phyloP scores from a whole-genome alignment of 2,329 filamentous ascomycete species.

The Rhinocladiella mackenziei region DNA sequence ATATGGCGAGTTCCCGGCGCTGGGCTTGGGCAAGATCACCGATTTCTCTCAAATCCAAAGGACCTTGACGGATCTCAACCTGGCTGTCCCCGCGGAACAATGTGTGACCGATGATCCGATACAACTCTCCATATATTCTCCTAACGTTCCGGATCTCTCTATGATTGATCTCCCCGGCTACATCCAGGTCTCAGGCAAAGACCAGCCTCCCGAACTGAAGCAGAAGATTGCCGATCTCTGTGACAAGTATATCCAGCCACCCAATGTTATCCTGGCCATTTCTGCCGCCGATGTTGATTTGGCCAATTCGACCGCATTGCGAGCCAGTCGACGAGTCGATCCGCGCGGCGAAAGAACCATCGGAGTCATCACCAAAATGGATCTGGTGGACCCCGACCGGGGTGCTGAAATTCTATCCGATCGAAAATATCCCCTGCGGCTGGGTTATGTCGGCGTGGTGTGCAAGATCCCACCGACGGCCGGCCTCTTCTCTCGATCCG shows the following conservation, averaged over 20 bases:
- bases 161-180: slow-evolving; percentile 96
- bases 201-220: slow-evolving; percentile 87
- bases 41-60: slow-evolving; percentile 91
- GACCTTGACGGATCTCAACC: slow-evolving; percentile 89
- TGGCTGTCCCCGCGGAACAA: slow-evolving; percentile 83
- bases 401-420: slow-evolving; percentile 77
- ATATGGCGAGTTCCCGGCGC: slow-evolving; percentile 92
- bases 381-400: slow-evolving; percentile 79
- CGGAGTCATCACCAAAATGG: slow-evolving; percentile 99
- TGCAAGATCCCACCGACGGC: slow-evolving; percentile 68
- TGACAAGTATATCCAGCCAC: slow-evolving; percentile 95
- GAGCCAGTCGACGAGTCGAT: slow-evolving; percentile 86
- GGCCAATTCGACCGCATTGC: slow-evolving; percentile 88
- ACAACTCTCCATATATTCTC: slow-evolving; percentile 90
- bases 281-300: slow-evolving; percentile 96
- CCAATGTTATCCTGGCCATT: slow-evolving; percentile 94
- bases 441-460: slow-evolving; percentile 95
- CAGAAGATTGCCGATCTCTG: slow-evolving; percentile 94
- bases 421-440: slow-evolving; percentile 86
- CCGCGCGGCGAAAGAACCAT: slow-evolving; percentile 94
- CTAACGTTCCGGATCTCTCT: slow-evolving; percentile 89
- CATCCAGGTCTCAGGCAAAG: slow-evolving; percentile 88
- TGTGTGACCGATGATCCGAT: slow-evolving; percentile 97
- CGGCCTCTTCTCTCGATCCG: slow-evolving; percentile 78
- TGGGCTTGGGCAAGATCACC: slow-evolving; percentile 82